A percentile compares a stretch with the other conserved stretches of the same genome.
These are phyloP conservation scores for Bipolaris gigantea DNA, from an alignment of 2,329 filamentous ascomycete genomes.

Conservation along the genomic window DNA sequence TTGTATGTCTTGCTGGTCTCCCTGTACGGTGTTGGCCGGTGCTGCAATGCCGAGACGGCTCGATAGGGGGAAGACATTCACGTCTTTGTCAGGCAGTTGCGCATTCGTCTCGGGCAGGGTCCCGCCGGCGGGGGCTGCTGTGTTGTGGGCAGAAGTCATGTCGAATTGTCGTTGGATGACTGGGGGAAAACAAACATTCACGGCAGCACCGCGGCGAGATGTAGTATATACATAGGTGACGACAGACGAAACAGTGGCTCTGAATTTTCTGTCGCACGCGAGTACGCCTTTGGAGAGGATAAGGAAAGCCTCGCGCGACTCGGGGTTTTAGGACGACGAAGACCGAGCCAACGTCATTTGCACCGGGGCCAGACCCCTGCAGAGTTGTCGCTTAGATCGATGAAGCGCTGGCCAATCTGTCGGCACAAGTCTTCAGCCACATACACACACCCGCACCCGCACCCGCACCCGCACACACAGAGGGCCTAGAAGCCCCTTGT, in stretches of 20 bases:
- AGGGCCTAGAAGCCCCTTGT: not conserved
- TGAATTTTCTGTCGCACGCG: conserved; percentile 2
- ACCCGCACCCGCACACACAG: not conserved
- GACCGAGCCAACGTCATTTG: conserved; percentile 10
- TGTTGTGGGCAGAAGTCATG: conserved; percentile 14
- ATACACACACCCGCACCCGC: not conserved
- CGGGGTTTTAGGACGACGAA: conserved; percentile 3
- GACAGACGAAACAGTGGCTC: not conserved
- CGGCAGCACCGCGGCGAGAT: conserved; percentile 1
- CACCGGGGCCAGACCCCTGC: conserved; percentile 1
- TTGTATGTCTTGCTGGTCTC: conserved; percentile 1
- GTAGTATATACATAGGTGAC: not conserved
- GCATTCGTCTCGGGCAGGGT: conserved; percentile 2
- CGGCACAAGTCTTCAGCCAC: not conserved
- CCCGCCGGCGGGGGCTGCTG: not conserved
- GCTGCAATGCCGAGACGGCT: conserved; percentile 19
- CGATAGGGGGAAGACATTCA: conserved; percentile 15
- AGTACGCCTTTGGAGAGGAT: not conserved
- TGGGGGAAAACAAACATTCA: not conserved
- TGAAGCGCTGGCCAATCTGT: not conserved
- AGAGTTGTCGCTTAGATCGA: conserved; percentile 14
- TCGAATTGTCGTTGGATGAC: not conserved
- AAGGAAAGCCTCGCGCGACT: conserved; percentile 6
- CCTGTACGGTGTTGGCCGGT: conserved; percentile 10
- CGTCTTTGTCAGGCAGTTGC: conserved; percentile 13